Percentiles rank a stretch among this genome's conserved stretches.
These are phyloP conservation scores for Diplocarpon mali DNA, from an alignment of 2,329 filamentous ascomycete species.

Conservation along the genomic window DNA sequence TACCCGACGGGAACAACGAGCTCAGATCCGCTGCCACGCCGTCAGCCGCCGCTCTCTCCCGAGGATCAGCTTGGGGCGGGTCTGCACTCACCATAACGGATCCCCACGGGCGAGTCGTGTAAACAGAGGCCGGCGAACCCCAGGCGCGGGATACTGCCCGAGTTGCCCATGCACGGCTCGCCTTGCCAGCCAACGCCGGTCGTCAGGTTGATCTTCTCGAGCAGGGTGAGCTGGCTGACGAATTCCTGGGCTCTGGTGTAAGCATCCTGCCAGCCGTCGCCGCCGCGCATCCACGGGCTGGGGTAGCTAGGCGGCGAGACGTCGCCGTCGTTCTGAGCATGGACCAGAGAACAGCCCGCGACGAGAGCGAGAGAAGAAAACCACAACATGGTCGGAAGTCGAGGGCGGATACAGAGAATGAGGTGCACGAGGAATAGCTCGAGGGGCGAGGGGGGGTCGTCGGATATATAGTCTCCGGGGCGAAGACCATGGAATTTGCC, in stretches of 20 bases:
- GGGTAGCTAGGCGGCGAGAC: conserved; percentile 26
- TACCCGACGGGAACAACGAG: conserved; percentile 67
- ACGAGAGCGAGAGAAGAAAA: conserved; percentile 9
- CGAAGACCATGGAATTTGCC: too few species aligned
- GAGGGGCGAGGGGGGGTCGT: too few species aligned
- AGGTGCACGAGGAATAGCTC: too few species aligned
- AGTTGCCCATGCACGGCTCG: conserved; percentile 26
- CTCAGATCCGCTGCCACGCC: conserved; percentile 48
- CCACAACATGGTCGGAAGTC: conserved; percentile 14
- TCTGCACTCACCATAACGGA: conserved; percentile 30
- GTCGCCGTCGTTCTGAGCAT: conserved; percentile 18
- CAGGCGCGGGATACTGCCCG: conserved; percentile 25
- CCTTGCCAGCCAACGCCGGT: conserved; percentile 52
- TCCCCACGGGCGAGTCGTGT: conserved; percentile 26
- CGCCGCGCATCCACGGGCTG: conserved; percentile 27
- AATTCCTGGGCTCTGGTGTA: conserved; percentile 59
- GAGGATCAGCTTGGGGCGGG: conserved; percentile 21
- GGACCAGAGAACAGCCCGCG: conserved; percentile 13
- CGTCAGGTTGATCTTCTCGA: conserved; percentile 87
- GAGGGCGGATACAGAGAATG: too few species aligned
- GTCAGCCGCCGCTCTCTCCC: conserved; percentile 37
- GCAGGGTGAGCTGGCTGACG: conserved; percentile 64
- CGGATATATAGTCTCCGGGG: too few species aligned
- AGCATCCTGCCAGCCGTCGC: conserved; percentile 49
- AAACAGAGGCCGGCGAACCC: conserved; percentile 25